Evolutionary conservation across 768 basidiomycete species (phyloP).

Genomic region (Tricholoma terreum): DNA sequence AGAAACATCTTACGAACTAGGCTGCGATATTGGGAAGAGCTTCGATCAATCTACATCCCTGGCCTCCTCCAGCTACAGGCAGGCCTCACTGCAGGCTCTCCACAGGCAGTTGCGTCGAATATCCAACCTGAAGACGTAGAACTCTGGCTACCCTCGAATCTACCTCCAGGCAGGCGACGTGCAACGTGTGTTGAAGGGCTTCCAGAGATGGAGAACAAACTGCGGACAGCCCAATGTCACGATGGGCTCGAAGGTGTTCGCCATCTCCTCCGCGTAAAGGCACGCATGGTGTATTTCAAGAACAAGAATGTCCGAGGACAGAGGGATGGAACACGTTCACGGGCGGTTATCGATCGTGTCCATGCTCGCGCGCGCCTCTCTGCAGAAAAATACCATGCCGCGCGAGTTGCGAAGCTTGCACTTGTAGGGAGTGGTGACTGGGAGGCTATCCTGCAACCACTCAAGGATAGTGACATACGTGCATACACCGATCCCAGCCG

Average conservation of each 20-base stretch:
- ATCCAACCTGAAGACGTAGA: constrained; percentile 10
- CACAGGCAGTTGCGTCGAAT: background rate
- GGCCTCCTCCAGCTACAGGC: background rate
- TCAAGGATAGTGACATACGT: constrained; percentile 8
- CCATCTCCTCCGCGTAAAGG: constrained; percentile 16
- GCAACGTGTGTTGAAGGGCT: constrained; percentile 1
- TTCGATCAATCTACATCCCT: background rate
- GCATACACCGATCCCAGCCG: constrained; percentile 9
- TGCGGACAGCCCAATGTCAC: constrained; percentile 20
- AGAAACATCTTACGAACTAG: background rate
- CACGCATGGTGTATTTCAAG: constrained; percentile 1
- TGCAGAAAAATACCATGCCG: background rate
- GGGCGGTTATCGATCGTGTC: no score
- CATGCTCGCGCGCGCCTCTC: background rate
- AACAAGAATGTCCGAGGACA: background rate
- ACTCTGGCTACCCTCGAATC: no score
- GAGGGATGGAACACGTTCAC: no score
- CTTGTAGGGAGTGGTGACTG: constrained; percentile 5
- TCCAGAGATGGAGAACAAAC: constrained; percentile 14
- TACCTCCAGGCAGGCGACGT: constrained; percentile 12
- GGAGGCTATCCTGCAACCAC: constrained; percentile 4
- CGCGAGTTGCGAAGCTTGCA: background rate
- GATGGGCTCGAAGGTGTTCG: constrained; percentile 16
- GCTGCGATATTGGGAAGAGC: background rate
- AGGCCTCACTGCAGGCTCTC: background rate